Conservation (phyloP, 2,329 filamentous ascomycete species). For the Hypoxylon sp. region DNA sequence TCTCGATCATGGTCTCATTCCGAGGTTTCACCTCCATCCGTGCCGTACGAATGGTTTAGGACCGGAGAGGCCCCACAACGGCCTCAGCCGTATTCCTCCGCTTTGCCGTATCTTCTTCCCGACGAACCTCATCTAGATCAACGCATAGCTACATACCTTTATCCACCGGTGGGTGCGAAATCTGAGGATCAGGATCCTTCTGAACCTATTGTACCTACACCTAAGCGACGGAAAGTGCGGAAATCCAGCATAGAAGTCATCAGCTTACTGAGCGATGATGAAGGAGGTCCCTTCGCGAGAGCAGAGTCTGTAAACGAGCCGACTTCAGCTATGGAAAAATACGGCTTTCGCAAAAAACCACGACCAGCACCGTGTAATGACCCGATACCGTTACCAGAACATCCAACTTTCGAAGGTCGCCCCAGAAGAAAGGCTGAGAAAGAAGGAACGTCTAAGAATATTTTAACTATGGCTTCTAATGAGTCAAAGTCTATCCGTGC, state of each 20-base stretch:
- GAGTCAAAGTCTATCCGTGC: conserved; percentile 14
- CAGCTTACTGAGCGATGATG: conserved; percentile 36
- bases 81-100: not conserved
- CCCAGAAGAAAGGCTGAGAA: not conserved
- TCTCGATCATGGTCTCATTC: conserved; percentile 2
- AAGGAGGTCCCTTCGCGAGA: conserved; percentile 5
- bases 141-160: conserved; percentile 1
- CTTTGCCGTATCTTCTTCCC: conserved; percentile 3
- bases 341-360: not conserved
- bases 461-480: not conserved
- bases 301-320: not conserved
- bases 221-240: conserved; percentile 27
- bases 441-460: not conserved
- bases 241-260: conserved; percentile 5
- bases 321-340: not conserved
- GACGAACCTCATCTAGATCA: not conserved
- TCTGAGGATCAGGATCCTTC: not conserved
- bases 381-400: not conserved
- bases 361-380: not conserved
- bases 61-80: not conserved
- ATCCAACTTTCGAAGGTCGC: not conserved
- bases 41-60: not conserved
- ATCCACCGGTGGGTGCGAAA: not conserved
- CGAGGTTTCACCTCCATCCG: not conserved
- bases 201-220: not conserved